Base-by-base conservation (phyloP, 192 early-diverging fungal species). In the Paraglomus occultum region DNA sequence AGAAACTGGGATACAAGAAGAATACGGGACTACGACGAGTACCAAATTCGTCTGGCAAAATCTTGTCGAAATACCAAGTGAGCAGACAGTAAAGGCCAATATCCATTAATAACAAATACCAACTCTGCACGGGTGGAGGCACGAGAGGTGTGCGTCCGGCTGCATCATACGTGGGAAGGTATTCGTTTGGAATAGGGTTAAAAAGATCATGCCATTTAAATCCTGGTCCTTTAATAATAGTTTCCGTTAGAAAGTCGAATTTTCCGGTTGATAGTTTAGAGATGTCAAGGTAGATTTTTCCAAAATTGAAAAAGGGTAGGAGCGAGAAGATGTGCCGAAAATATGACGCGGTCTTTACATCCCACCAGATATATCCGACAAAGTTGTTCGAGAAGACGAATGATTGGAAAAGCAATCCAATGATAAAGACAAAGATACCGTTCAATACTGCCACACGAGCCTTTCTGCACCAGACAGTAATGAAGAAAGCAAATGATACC, bases 21-120 rank as follows among this genome's bases (percentile, higher is more conserved):
- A 90, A 92, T n/a, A 81, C 67, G 0, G 70, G 79, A 46, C 77
- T 64, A 46, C 62, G 73, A 22, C 46, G 64, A 54, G 74, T 78
- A n/a, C 91, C 91, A 68, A 84, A 92, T 74, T 92, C 91, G 75
- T 90, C 80, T 0, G 87, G 88, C 50, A 92, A 90, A n/a, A 92
- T 79, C 50, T 87, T 82, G 68, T 92, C 89, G 55, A 90, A 83
- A 76, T 90, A 92, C 82, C 84, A 84, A 9, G 84, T 87, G 59
- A 92, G 70, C 18, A 91, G 58, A 52, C 60, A 76, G 89, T 72
- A 92, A 48, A 69, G 53, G 0, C 44, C 77, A 59, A 85, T 82
- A 72, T 91, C 82, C 82, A 88, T 84, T 53, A 92, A 57, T 68
- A 92, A 74, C 1, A 83, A 79, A 71, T 87, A 80, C 83, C 85